Percentiles rank a stretch among this genome's conserved stretches.
Conservation (phyloP, 1,139 yeast species). For the Schizosaccharomyces versatilis region DNA sequence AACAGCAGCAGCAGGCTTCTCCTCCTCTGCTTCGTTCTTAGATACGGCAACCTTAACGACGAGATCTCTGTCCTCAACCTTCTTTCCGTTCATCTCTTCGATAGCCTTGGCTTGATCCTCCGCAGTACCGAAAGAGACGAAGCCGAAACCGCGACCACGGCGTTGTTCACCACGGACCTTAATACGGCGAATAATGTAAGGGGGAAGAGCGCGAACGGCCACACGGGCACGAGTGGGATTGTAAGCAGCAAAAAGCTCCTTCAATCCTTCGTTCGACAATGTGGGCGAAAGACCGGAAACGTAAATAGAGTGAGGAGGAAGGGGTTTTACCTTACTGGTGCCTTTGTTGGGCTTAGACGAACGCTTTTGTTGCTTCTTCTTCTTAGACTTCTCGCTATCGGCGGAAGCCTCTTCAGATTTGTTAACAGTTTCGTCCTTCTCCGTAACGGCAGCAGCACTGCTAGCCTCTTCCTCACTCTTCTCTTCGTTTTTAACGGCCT, state of each 20-base stretch:
- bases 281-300: conserved; percentile 1
- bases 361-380: too few relatives aligned
- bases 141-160: conserved; percentile 27
- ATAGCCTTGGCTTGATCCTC: conserved; percentile 27
- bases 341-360: not conserved
- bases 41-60: conserved; percentile 10
- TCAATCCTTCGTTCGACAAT: conserved; percentile 4
- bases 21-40: not conserved
- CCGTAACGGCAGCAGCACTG: not conserved
- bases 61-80: conserved; percentile 15
- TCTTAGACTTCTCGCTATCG: too few relatives aligned
- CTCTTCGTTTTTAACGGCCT: not conserved
- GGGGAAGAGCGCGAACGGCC: conserved; percentile 19
- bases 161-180: conserved; percentile 16
- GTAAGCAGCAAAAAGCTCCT: conserved; percentile 20
- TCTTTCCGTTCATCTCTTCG: conserved; percentile 22
- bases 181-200: conserved; percentile 25
- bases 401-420: too few relatives aligned
- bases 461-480: not conserved
- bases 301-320: conserved; percentile 2
- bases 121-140: conserved; percentile 30
- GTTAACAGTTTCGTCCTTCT: too few relatives aligned
- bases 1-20: not conserved
- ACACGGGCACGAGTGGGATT: conserved; percentile 17
- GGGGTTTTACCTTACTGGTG: not conserved